Evolutionary conservation across 345 rosid species (phyloP).

Genomic region (sweet orange (Citrus sinensis)): DNA sequence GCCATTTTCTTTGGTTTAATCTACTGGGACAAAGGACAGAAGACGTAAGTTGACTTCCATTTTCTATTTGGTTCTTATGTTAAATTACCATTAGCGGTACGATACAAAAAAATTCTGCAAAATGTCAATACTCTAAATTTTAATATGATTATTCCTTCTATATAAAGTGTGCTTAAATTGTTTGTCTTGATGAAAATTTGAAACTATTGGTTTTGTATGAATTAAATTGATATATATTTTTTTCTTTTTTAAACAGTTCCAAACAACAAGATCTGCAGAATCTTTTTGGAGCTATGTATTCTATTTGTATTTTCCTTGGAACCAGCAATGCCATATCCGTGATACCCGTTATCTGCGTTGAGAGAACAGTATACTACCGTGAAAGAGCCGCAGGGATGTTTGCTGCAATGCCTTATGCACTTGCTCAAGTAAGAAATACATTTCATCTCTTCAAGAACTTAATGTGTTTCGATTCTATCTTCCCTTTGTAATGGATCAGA

Average conservation of each 20-base stretch:
- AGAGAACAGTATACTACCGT: slow-evolving; percentile 60
- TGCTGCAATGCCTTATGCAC: slow-evolving; percentile 49
- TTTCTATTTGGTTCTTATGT: neutral
- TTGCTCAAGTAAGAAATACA: slow-evolving; percentile 45
- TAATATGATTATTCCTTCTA: neutral
- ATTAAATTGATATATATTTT: neutral
- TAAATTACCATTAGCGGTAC: neutral
- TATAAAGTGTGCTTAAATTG: neutral
- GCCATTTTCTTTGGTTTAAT: slow-evolving; percentile 41
- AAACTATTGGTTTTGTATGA: neutral
- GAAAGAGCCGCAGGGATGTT: slow-evolving; percentile 66
- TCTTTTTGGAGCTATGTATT: slow-evolving; percentile 49
- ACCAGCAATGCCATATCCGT: slow-evolving; percentile 43
- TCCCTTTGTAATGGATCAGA: neutral
- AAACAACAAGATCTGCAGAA: slow-evolving; percentile 35
- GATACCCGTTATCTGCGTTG: slow-evolving; percentile 48
- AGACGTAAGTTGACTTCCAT: slow-evolving; percentile 22
- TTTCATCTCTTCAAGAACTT: neutral
- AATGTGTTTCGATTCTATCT: neutral
- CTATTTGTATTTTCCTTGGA: slow-evolving; percentile 45
- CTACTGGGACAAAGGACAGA: slow-evolving; percentile 43
- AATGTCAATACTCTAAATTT: too few relatives aligned
- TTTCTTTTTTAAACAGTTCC: slow-evolving; percentile 17
- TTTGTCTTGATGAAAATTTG: neutral
- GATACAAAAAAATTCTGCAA: neutral